phyloP scores from a whole-genome alignment of 148 eudicot genomes.

The Euryodendron excelsum region DNA sequence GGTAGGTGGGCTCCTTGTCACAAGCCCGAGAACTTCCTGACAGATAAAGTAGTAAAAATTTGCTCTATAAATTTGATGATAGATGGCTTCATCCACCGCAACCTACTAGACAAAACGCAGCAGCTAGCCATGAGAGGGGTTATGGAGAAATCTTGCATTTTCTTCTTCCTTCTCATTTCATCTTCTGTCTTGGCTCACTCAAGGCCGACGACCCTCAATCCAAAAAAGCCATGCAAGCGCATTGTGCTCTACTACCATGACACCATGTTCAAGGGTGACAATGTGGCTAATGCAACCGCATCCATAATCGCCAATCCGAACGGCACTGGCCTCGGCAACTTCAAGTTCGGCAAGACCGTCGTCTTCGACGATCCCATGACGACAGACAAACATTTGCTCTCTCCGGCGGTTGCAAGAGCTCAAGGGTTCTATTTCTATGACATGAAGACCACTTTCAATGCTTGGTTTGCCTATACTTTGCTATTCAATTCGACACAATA shows the following conservation, averaged over 20 bases:
- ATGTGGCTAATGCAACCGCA: conserved; percentile 27
- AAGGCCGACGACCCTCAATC: not conserved
- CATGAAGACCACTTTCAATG: conserved; percentile 26
- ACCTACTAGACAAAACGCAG: not conserved
- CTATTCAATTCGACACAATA: conserved; percentile 25
- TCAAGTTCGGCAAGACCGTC: conserved; percentile 28
- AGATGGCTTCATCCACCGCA: not conserved
- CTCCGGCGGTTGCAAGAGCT: conserved; percentile 31
- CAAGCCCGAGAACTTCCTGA: not conserved
- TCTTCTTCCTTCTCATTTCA: not conserved
- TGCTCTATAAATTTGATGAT: conserved; percentile 3
- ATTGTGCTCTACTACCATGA: conserved; percentile 33
- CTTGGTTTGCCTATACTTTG: conserved; percentile 37
- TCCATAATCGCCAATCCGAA: conserved; percentile 11
- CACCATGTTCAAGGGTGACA: conserved; percentile 25
- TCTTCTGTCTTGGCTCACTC: not conserved
- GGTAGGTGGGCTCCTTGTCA: not conserved
- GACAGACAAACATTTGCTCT: conserved; percentile 16
- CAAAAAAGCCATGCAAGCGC: conserved; percentile 27
- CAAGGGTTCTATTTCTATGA: conserved; percentile 41
- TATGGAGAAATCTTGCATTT: not conserved
- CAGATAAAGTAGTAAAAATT: not conserved
- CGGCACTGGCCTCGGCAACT: conserved; percentile 2
- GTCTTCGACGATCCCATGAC: conserved; percentile 42
- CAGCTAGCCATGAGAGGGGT: not conserved